phyloP scores from a whole-genome alignment of 1,284 basidiomycete species.

The Singerocomus inundabilis region DNA sequence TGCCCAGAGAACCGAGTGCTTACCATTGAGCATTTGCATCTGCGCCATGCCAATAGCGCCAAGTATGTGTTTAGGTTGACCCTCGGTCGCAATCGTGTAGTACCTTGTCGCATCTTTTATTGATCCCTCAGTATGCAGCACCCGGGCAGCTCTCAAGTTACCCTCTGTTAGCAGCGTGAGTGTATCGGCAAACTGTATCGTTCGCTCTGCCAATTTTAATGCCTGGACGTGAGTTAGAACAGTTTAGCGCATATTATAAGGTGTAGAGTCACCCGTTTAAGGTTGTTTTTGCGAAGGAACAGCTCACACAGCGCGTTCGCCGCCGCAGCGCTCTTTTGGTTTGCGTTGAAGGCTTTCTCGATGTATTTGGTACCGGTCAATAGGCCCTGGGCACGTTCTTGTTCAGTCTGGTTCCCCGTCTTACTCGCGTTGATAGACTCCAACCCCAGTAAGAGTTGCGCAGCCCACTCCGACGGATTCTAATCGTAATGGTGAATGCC shows the following conservation, averaged over 20 bases:
- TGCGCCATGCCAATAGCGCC: conserved; percentile 86
- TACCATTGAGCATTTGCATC: conserved; percentile 79
- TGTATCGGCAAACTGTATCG: conserved; percentile 90
- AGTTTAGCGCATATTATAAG: not conserved
- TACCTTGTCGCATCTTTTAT: conserved; percentile 65
- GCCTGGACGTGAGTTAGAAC: conserved; percentile 46
- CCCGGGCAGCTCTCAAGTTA: conserved; percentile 74
- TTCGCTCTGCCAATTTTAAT: conserved; percentile 87
- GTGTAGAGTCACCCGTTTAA: conserved; percentile 43
- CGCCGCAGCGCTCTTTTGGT: conserved; percentile 73
- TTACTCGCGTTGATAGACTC: conserved; percentile 82
- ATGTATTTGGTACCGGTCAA: conserved; percentile 65
- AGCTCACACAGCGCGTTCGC: conserved; percentile 77
- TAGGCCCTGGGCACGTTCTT: conserved; percentile 57
- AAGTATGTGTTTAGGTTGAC: conserved; percentile 71
- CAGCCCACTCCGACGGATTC: conserved; percentile 77
- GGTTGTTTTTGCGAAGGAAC: conserved; percentile 65
- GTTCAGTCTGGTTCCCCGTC: conserved; percentile 55
- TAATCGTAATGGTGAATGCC: conserved; percentile 32
- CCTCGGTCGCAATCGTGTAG: conserved; percentile 74
- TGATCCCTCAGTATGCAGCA: conserved; percentile 70
- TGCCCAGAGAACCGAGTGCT: conserved; percentile 13
- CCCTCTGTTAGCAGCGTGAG: conserved; percentile 76
- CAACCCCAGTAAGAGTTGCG: conserved; percentile 78
- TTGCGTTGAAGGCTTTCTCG: conserved; percentile 72